phyloP scores from a whole-genome alignment of 345 rosid genomes.

The Populus simonii region DNA sequence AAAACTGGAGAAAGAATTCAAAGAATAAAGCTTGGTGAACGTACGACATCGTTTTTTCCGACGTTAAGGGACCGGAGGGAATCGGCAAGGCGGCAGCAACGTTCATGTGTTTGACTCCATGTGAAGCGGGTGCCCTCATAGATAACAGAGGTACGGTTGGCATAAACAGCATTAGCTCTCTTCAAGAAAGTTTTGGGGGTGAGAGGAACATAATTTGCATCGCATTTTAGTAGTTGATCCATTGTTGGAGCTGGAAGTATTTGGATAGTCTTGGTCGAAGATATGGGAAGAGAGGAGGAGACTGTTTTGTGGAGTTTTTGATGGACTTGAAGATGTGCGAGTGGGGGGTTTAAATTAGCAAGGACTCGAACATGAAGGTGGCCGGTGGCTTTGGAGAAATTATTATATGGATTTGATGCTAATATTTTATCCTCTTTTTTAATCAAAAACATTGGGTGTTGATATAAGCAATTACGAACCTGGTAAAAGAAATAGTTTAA shows the following conservation, averaged over 20 bases:
- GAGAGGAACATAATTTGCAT: conserved; percentile 60
- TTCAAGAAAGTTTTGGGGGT: conserved; percentile 59
- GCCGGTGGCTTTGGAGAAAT: too few relatives aligned
- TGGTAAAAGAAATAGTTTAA: too few relatives aligned
- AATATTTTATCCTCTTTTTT: too few relatives aligned
- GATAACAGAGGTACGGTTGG: conserved; percentile 51
- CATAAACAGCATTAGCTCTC: conserved; percentile 52
- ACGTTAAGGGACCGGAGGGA: conserved; percentile 53
- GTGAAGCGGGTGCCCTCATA: conserved; percentile 53
- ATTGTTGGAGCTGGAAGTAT: conserved; percentile 5
- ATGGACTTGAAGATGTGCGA: background rate
- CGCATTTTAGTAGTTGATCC: conserved; percentile 50
- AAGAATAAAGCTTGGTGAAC: background rate
- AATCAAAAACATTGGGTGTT: too few relatives aligned
- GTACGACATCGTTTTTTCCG: conserved; percentile 49
- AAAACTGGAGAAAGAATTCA: background rate
- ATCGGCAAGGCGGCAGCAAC: too few relatives aligned
- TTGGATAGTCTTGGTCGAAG: background rate
- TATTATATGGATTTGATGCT: too few relatives aligned
- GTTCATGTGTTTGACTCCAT: too few relatives aligned
- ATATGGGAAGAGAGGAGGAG: background rate
- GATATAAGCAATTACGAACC: too few relatives aligned
- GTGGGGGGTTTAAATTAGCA: background rate
- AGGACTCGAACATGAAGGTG: too few relatives aligned
- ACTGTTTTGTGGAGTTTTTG: background rate